Percentiles rank a stretch among this genome's conserved stretches.
Conservation (phyloP, 176 grass and related monocot genomes). For the Musa beccarii region DNA sequence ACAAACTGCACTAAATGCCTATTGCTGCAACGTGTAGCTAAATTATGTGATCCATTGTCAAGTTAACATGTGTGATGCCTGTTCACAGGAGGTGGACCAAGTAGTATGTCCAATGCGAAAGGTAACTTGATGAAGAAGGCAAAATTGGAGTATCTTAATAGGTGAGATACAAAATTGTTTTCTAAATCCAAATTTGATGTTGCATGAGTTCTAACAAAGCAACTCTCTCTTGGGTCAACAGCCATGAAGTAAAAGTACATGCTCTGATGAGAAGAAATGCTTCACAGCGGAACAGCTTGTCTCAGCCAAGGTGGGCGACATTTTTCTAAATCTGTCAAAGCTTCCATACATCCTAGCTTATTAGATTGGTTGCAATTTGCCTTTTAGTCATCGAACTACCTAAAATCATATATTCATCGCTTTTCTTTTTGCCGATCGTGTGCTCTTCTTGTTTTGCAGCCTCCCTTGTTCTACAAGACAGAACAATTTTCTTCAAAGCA, state of each 20-base stretch:
- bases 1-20: neutral
- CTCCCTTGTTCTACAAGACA: neutral
- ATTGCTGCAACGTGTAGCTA: neutral
- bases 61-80: neutral
- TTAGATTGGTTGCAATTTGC: neutral
- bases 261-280: slow-evolving; percentile 21
- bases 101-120: slow-evolving; percentile 28
- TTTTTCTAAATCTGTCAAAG: neutral
- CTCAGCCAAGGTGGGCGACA: slow-evolving; percentile 10
- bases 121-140: slow-evolving; percentile 47
- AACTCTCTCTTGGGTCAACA: neutral
- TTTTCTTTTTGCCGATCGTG: neutral
- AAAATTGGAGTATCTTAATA: slow-evolving; percentile 35
- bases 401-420: neutral
- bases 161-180: slow-evolving; percentile 9
- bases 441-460: neutral
- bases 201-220: neutral
- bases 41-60: neutral
- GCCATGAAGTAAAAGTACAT: slow-evolving; percentile 30
- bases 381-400: neutral
- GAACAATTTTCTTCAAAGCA: neutral
- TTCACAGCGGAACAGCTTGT: slow-evolving; percentile 13
- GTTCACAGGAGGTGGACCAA: slow-evolving; percentile 23
- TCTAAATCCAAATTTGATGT: neutral
- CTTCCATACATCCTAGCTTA: neutral